Percentiles rank a stretch among this genome's conserved stretches.
These are phyloP conservation scores for Urtica urens DNA, from an alignment of 306 rosid species.

Conservation along the genomic window DNA sequence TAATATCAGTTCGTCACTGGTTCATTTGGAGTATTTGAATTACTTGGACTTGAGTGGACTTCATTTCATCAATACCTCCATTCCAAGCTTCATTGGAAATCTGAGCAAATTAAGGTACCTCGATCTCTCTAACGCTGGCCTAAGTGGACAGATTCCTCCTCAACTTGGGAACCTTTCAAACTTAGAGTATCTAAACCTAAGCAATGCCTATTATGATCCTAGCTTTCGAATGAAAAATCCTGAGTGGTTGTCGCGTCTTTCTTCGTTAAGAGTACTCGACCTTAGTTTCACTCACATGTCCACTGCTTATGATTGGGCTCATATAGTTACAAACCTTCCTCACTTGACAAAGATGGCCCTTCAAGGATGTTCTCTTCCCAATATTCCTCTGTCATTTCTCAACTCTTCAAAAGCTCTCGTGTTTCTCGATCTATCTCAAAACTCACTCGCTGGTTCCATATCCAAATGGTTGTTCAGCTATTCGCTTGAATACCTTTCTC, in stretches of 20 bases:
- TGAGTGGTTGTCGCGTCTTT: neutral
- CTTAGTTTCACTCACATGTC: accelerated
- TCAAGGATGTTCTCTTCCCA: neutral
- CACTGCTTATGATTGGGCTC: neutral
- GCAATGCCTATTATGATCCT: neutral
- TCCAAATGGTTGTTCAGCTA: neutral
- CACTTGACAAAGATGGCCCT: neutral
- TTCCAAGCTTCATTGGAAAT: constrained; percentile 5
- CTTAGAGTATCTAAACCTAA: neutral
- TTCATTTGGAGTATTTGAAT: neutral
- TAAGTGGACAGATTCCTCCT: neutral
- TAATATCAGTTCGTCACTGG: constrained; percentile 5
- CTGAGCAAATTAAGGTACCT: constrained; percentile 1
- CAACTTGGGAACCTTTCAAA: neutral
- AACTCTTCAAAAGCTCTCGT: neutral
- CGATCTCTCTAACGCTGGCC: neutral
- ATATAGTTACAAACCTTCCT: neutral
- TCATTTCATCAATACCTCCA: too few relatives aligned
- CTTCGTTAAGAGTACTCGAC: neutral
- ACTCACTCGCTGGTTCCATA: neutral
- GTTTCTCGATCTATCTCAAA: neutral
- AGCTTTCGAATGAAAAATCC: neutral
- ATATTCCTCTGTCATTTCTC: neutral
- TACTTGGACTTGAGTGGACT: neutral
- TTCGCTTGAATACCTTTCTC: neutral